Percentiles rank a stretch among this genome's conserved stretches.
phyloP scores from a whole-genome alignment of 176 grass and related monocot species.

The Lolium multiflorum region DNA sequence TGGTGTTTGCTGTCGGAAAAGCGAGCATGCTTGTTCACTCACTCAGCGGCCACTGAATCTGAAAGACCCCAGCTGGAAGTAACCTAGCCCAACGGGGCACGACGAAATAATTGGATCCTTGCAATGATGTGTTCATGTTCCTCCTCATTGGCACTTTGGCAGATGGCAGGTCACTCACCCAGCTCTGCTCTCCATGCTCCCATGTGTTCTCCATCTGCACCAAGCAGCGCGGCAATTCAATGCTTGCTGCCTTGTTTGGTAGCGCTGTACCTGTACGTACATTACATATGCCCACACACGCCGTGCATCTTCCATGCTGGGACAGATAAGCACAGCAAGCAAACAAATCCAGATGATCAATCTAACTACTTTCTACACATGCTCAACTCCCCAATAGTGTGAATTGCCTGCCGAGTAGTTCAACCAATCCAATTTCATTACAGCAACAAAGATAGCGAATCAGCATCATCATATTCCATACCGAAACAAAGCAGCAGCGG shows the following conservation, averaged over 20 bases:
- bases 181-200: neutral
- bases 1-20: constrained; percentile 32
- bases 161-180: constrained; percentile 14
- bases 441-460: neutral
- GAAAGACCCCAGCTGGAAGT: constrained; percentile 10
- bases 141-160: neutral
- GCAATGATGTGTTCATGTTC: constrained; percentile 20
- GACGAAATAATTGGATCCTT: constrained; percentile 2
- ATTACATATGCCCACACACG: neutral
- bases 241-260: constrained; percentile 24
- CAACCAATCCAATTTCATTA: constrained; percentile 31
- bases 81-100: neutral
- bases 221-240: constrained; percentile 16
- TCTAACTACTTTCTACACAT: neutral
- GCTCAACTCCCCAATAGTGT: neutral
- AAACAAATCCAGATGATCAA: neutral
- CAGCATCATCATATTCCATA: neutral
- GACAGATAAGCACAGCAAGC: neutral
- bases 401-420: neutral
- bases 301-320: neutral
- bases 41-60: neutral
- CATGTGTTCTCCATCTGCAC: constrained; percentile 10
- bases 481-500: constrained; percentile 26
- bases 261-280: neutral
- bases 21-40: neutral